These are phyloP conservation scores for Schizophyllum commune DNA, from an alignment of 1,284 basidiomycete species.

Conservation along the genomic window DNA sequence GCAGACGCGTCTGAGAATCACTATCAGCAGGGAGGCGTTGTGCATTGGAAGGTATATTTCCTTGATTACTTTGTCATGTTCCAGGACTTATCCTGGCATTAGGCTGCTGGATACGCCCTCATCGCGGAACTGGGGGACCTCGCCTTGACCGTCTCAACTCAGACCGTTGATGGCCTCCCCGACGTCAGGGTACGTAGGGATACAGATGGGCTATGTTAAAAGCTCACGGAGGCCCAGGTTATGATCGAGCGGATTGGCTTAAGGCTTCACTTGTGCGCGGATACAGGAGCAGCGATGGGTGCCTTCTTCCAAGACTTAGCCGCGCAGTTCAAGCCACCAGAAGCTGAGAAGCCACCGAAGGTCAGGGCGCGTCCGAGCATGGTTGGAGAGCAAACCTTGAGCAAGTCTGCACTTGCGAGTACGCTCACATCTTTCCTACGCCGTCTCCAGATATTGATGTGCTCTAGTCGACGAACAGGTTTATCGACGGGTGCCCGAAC, in stretches of 20 bases:
- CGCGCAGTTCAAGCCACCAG: slow-evolving; percentile 29
- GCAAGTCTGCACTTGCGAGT: not conserved
- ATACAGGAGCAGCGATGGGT: slow-evolving; percentile 49
- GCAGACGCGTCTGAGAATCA: slow-evolving; percentile 21
- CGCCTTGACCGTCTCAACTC: slow-evolving; percentile 32
- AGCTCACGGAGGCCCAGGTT: slow-evolving; percentile 29
- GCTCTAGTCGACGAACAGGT: slow-evolving; percentile 82
- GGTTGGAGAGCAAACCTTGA: slow-evolving; percentile 20
- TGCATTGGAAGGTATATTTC: slow-evolving; percentile 64
- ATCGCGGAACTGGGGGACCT: slow-evolving; percentile 52
- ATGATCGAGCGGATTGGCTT: slow-evolving; percentile 38
- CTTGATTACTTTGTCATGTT: not conserved
- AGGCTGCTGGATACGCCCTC: slow-evolving; percentile 59
- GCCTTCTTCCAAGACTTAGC: slow-evolving; percentile 43
- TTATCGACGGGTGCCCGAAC: slow-evolving; percentile 66
- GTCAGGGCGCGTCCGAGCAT: slow-evolving; percentile 20
- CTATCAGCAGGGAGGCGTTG: slow-evolving; percentile 25
- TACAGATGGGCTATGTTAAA: not conserved
- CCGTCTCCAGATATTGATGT: slow-evolving; percentile 2
- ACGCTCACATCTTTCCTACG: not conserved
- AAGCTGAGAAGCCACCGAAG: slow-evolving; percentile 22
- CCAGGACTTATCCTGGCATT: too few relatives aligned
- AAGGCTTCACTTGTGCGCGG: slow-evolving; percentile 59
- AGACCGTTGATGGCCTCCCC: slow-evolving; percentile 20
- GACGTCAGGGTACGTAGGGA: slow-evolving; percentile 30